Conservation (phyloP, 73 alveolate species). For the Paramecium primaurelia region DNA sequence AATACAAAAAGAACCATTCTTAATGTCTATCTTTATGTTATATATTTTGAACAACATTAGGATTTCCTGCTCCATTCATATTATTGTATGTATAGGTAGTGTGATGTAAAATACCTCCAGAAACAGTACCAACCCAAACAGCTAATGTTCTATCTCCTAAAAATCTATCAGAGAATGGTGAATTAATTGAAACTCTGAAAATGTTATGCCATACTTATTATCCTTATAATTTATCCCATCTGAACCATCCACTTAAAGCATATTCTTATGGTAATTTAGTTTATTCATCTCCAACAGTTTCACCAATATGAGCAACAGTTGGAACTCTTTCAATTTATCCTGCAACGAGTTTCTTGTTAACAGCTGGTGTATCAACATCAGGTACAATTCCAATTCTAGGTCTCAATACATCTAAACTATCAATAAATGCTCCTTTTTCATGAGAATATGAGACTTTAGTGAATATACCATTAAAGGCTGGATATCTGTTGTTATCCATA, state of each 20-base stretch:
- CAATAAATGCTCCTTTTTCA: slow-evolving; percentile 46
- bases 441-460: not conserved
- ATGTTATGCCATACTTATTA: slow-evolving; percentile 20
- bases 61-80: slow-evolving; percentile 54
- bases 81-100: slow-evolving; percentile 18
- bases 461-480: slow-evolving; percentile 34
- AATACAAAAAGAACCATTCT: slow-evolving; percentile 40
- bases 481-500: slow-evolving; percentile 34
- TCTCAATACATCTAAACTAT: not conserved
- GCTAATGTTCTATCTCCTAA: slow-evolving; percentile 39
- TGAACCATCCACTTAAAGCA: slow-evolving; percentile 55
- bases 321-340: slow-evolving; percentile 11
- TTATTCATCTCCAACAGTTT: not conserved
- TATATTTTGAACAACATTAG: not conserved
- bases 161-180: slow-evolving; percentile 35
- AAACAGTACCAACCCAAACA: slow-evolving; percentile 3
- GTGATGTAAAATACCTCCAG: slow-evolving; percentile 25
- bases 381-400: slow-evolving; percentile 1
- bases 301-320: not conserved
- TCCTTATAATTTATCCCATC: slow-evolving; percentile 12
- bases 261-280: slow-evolving; percentile 28
- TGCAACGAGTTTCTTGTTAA: not conserved
- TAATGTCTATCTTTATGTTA: slow-evolving; percentile 34
- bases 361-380: not conserved
- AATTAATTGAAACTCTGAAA: slow-evolving; percentile 31